Evolutionary conservation across 2,329 filamentous ascomycete genomes (phyloP), one percentile per base, ranked within the genome.

Genomic region (Byssoonygena ceratinophila): DNA sequence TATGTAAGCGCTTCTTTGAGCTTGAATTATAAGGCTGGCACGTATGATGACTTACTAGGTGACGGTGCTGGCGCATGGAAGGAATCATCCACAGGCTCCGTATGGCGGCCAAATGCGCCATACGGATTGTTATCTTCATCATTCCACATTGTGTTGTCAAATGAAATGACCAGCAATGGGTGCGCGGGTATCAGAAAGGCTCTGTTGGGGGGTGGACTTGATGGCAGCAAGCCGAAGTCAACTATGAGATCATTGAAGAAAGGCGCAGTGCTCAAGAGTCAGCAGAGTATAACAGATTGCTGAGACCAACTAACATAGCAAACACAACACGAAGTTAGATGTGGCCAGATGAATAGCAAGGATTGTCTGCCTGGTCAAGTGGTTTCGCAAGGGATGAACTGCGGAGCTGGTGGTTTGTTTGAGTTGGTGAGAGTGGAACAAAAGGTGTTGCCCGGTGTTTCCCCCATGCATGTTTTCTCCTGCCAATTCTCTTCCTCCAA

Each of bases 61-160:
- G 72, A 67, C 53, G 70, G 57, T n/a, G 63, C 63, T 29, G 62
- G 61, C 44, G 83, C 82, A 36, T 83, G 85, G 51, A 81, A 74
- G 20, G 83, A 81, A 64, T 84, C 81, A 18, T 76, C 87, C 43
- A 81, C 77, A 67, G 85, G 81, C 57, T 86, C 87, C 69, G 94
- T 87, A 63, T 87, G 82, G 62, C 86, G 85, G 68, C 92, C 87
- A 74, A 94, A 96, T 69, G 87, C 91, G 63, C 89, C 90, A 66
- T 97, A 96, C 4, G 91, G 91, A 68, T 97, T 97, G 73, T 97
- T 97, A 66, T 97, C 88, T 73, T 97, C 91, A 76, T 97, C 90
- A 78, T 96, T 94, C 91, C 91, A 97, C 91, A 97, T 97, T 60
- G 62, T 78, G 67, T 23, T 37, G 31, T 50, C 51, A 29, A 52